Evolutionary conservation across 345 rosid genomes (phyloP).

Genomic region (Brassica incana): DNA sequence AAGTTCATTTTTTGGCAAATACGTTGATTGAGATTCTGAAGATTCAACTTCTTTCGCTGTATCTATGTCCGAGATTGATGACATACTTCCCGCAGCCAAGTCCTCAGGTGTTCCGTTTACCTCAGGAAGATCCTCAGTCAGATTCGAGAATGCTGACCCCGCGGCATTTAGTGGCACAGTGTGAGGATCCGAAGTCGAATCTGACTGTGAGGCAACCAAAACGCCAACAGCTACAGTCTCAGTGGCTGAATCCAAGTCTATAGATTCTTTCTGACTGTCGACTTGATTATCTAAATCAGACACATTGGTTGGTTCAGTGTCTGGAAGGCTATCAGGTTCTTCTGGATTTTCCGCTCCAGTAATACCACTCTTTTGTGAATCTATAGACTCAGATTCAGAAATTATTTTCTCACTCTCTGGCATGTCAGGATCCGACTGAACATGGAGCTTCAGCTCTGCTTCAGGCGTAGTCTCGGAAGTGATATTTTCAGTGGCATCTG

Average conservation of each 20-base stretch:
- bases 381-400: constrained; percentile 39
- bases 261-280: constrained; percentile 33
- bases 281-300: constrained; percentile 34
- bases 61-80: constrained; percentile 45
- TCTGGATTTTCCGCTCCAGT: constrained; percentile 40
- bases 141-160: constrained; percentile 28
- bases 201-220: constrained; percentile 45
- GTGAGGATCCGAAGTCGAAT: constrained; percentile 41
- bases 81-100: constrained; percentile 33
- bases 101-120: constrained; percentile 35
- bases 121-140: constrained; percentile 45
- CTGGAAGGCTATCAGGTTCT: constrained; percentile 33
- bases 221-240: constrained; percentile 35
- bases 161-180: constrained; percentile 34
- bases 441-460: constrained; percentile 38
- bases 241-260: constrained; percentile 30
- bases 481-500: constrained; percentile 34
- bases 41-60: constrained; percentile 39
- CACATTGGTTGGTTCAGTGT: constrained; percentile 37
- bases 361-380: constrained; percentile 35
- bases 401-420: constrained; percentile 13
- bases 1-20: constrained; percentile 41
- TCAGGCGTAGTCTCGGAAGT: constrained; percentile 40
- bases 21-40: constrained; percentile 39
- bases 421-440: constrained; percentile 37